Evolutionary conservation across 306 rosid species (phyloP).

Genomic region (Cicer yamashitae): DNA sequence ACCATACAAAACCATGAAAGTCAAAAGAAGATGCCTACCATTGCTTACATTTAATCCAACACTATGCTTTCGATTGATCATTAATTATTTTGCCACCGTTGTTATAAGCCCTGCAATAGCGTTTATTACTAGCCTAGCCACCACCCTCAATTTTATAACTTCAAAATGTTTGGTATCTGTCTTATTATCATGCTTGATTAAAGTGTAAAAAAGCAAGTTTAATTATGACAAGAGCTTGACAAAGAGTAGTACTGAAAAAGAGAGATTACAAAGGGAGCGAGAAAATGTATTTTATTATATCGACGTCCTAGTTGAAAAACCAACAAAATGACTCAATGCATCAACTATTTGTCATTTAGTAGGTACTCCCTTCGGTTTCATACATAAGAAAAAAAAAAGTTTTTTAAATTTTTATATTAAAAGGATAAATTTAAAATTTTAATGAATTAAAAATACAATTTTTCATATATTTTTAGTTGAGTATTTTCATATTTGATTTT

Average conservation of each 20-base stretch:
- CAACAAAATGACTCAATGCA: conserved; percentile 51
- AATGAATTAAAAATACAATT: no score
- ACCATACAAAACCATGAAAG: conserved; percentile 58
- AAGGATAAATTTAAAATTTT: no score
- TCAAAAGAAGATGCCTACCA: conserved; percentile 57
- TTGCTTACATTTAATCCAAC: conserved; percentile 71
- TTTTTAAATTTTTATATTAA: no score
- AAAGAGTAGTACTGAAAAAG: conserved; percentile 39
- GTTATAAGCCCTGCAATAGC: conserved; percentile 12
- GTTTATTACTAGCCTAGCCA: conserved; percentile 12
- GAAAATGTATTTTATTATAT: conserved; percentile 30
- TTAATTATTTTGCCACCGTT: conserved; percentile 34
- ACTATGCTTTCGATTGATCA: conserved; percentile 51
- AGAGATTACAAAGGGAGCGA: not conserved
- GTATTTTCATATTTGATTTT: no score
- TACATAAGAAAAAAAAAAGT: no score
- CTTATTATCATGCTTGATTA: conserved; percentile 44
- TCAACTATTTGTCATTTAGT: conserved; percentile 1
- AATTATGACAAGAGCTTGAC: conserved; percentile 38
- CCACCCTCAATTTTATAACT: conserved; percentile 30
- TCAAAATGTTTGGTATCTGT: conserved; percentile 54
- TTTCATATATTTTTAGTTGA: no score
- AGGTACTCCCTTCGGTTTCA: no score
- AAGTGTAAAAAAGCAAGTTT: conserved; percentile 40
- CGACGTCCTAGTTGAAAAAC: conserved; percentile 3